These are phyloP conservation scores for Fraxinus dipetala DNA, from an alignment of 305 asterid genomes.

Conservation along the genomic window DNA sequence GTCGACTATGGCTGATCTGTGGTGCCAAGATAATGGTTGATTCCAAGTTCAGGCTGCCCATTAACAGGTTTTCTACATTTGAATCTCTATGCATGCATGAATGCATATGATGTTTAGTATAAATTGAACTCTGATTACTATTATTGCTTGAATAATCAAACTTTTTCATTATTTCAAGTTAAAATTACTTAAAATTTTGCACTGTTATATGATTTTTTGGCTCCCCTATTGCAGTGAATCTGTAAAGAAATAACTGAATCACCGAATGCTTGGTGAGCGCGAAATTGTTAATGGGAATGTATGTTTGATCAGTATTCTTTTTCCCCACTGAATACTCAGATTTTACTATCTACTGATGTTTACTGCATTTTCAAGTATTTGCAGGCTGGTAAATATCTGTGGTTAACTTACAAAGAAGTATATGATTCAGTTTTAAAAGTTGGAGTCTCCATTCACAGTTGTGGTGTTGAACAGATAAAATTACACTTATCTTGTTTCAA, in stretches of 20 bases:
- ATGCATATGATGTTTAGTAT: background rate
- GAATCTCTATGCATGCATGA: background rate
- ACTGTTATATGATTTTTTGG: background rate
- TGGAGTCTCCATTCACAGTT: constrained; percentile 52
- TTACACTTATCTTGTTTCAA: background rate
- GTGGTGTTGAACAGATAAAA: constrained; percentile 51
- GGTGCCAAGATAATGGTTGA: background rate
- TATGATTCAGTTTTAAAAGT: constrained; percentile 51
- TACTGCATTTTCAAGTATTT: background rate
- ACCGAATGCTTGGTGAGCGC: constrained; percentile 74
- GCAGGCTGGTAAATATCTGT: constrained; percentile 62
- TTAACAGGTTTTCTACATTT: background rate
- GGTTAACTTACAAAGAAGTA: constrained; percentile 68
- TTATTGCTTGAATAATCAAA: background rate
- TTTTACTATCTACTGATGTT: background rate
- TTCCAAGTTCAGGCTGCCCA: background rate
- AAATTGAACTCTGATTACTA: background rate
- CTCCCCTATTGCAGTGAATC: constrained; percentile 44
- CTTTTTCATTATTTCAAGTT: background rate
- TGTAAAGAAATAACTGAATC: constrained; percentile 44
- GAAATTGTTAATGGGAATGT: constrained; percentile 61
- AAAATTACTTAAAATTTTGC: background rate
- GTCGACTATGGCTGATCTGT: background rate
- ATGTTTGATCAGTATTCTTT: background rate
- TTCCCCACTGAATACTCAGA: background rate